Evolutionary conservation across 768 basidiomycete species (phyloP).

Genomic region (Trametes punicea): DNA sequence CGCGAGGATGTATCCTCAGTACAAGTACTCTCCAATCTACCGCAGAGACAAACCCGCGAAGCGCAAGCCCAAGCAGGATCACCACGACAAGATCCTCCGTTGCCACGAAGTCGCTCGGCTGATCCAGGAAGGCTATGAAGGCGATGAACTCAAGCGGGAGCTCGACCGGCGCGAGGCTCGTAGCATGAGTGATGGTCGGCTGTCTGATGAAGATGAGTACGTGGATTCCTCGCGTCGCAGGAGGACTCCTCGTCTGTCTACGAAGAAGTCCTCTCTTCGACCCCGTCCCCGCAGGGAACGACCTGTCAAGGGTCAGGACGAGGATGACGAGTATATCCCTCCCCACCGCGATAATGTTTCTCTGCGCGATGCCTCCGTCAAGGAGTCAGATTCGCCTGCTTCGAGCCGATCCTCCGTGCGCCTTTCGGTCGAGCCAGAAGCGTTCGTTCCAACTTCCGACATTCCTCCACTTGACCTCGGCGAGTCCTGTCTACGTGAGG

Average conservation of each 20-base stretch:
- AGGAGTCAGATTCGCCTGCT: not conserved
- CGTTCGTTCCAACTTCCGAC: constrained; percentile 11
- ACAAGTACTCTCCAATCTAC: constrained; percentile 57
- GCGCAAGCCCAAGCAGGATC: constrained; percentile 34
- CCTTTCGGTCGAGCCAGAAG: not conserved
- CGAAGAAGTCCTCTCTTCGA: not conserved
- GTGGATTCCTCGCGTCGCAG: not conserved
- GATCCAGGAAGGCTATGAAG: constrained; percentile 33
- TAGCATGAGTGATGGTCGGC: too few relatives aligned
- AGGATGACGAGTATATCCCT: constrained; percentile 4
- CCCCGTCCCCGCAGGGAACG: not conserved
- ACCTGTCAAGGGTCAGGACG: not conserved
- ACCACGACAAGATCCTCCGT: constrained; percentile 35
- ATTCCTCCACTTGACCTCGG: constrained; percentile 18
- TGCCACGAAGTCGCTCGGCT: constrained; percentile 39
- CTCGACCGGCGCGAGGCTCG: constrained; percentile 8
- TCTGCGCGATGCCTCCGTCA: not conserved
- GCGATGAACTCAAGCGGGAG: constrained; percentile 27
- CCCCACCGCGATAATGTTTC: not conserved
- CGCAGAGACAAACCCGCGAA: constrained; percentile 31
- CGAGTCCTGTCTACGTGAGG: not conserved
- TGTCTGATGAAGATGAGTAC: not conserved
- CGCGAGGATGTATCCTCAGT: constrained; percentile 50
- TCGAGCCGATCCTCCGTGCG: not conserved
- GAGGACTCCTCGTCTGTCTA: not conserved